Percentiles rank a stretch among this genome's conserved stretches.
Evolutionary conservation across 2,329 filamentous ascomycete species (phyloP).

Genomic region (Lachnellula hyalina): DNA sequence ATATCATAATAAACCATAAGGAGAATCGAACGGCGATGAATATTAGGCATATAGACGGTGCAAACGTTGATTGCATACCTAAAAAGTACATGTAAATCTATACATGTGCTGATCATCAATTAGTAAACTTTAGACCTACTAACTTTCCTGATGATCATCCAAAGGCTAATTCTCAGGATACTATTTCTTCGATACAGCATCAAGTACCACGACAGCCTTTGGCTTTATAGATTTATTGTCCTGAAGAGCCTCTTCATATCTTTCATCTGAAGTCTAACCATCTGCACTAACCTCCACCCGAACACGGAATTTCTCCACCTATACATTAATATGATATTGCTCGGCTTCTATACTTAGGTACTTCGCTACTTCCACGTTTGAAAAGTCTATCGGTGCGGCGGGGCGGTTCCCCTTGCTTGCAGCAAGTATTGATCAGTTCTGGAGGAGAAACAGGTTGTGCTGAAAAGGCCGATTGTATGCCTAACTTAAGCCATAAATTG

Average conservation of each 20-base stretch:
- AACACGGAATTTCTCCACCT: constrained; percentile 20
- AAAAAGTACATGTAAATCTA: no score
- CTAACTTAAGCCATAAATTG: no score
- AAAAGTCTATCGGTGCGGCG: constrained; percentile 3
- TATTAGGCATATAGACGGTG: no score
- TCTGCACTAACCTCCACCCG: constrained; percentile 25
- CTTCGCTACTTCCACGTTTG: constrained; percentile 7
- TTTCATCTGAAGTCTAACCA: constrained; percentile 27
- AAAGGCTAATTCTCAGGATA: constrained; percentile 7
- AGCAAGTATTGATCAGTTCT: constrained; percentile 22
- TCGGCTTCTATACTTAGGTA: constrained; percentile 1
- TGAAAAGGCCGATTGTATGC: no score
- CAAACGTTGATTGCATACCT: no score
- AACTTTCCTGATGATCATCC: constrained; percentile 5
- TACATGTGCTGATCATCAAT: neutral
- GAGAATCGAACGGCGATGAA: no score
- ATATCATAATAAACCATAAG: no score
- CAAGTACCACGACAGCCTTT: constrained; percentile 1
- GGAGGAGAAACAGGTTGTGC: neutral
- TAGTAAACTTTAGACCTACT: neutral
- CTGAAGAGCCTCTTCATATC: constrained; percentile 18
- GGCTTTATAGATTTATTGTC: constrained; percentile 6
- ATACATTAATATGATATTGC: constrained; percentile 19
- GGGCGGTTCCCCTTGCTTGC: neutral
- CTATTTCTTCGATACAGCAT: constrained; percentile 4